Base-by-base conservation (phyloP, 805 yeast species). In the Candida jianshihensis region DNA sequence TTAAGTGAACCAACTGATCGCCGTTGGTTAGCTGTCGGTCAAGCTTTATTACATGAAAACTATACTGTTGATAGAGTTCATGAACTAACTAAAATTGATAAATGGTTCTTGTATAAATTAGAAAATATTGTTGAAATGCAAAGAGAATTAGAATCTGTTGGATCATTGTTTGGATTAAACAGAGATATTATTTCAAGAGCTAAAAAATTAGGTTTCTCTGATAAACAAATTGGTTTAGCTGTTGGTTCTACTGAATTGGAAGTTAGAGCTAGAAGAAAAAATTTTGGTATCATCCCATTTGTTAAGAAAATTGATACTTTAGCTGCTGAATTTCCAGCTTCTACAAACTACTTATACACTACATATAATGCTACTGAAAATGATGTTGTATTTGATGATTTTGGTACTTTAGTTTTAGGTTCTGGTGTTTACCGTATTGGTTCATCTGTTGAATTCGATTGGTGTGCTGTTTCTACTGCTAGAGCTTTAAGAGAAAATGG, bases 361-460 rank as follows among this genome's bases (percentile, higher is more conserved):
- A 90, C 98, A 33, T 90, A 90, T 68, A 90, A 89, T 56, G 98
- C 97, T 39, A 73, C 85, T 40, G 70, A 77, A 39, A 81, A 79
- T 47, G 98, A 90, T 61, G 81, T 90, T 33, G 73, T 68, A 31
- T 92, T 90, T 57, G 75, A 82, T 53, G 97, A 90, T 41, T 73
- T 84, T 48, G 97, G 97, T 56, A 82, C 92, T 42, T 69, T 92
- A 77, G 97, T 90, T 28, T 72, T 90, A 51, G 98, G 97, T 37
- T 88, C 97, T n/a, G 97, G 98, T 70, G 98, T 92, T 35, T 90
- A 90, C 75, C 78, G 98, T 64, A 90, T 90, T 61, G 98, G 98
- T 41, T 89, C 97, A 2, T 88, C 97, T 22, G 98, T 90, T 37
- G 98, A 92, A 68, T 90, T 90, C 55, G 98, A 90, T 64, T 90